These are phyloP conservation scores for Fabrea salina DNA, from an alignment of 169 alveolate genomes.

Conservation along the genomic window DNA sequence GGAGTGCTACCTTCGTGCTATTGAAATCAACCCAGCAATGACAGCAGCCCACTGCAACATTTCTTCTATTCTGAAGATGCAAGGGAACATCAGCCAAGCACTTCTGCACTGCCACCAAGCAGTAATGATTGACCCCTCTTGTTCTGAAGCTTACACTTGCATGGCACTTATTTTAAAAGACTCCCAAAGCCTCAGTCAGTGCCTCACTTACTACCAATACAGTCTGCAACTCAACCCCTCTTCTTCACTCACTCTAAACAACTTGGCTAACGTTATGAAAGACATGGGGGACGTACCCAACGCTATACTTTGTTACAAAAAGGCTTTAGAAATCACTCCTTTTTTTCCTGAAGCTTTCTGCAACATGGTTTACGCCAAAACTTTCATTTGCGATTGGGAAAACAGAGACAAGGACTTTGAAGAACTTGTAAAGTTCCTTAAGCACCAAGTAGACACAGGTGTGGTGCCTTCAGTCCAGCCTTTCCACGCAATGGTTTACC, in stretches of 20 bases:
- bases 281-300: conserved; percentile 1
- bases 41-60: conserved; percentile 1
- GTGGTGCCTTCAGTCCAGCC: conserved; percentile 45
- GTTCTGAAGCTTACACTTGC: conserved; percentile 14
- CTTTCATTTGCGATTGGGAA: conserved; percentile 49
- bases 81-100: background rate
- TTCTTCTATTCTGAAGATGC: background rate
- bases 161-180: conserved; percentile 20
- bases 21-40: background rate
- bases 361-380: conserved; percentile 35
- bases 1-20: background rate
- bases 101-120: background rate
- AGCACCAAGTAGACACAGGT: conserved; percentile 24
- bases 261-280: conserved; percentile 4
- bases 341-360: conserved; percentile 37
- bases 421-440: background rate
- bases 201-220: background rate
- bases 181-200: background rate
- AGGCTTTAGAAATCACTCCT: conserved; percentile 28
- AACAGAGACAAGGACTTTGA: conserved; percentile 26
- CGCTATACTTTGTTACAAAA: conserved; percentile 42
- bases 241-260: background rate
- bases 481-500: conserved; percentile 41
- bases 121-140: background rate
- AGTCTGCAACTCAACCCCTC: background rate